phyloP scores from a whole-genome alignment of 257 asterid genomes.

The Sherardia arvensis region DNA sequence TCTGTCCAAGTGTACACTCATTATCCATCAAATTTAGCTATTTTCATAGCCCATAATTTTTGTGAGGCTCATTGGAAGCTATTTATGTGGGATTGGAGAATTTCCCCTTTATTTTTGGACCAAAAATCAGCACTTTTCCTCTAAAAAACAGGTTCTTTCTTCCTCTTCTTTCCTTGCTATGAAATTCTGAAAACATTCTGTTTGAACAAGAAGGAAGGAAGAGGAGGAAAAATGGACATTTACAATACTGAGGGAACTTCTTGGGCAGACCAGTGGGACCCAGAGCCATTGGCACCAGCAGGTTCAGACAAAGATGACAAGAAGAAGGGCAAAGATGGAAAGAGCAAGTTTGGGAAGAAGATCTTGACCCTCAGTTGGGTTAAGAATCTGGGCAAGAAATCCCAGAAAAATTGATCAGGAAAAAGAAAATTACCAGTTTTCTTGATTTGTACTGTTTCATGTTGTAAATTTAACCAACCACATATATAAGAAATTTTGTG shows the following conservation, averaged over 20 bases:
- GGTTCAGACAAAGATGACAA: conserved; percentile 21
- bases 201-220: neutral
- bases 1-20: neutral
- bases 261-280: conserved; percentile 99
- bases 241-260: conserved; percentile 58
- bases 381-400: conserved; percentile 51
- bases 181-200: neutral
- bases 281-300: conserved; percentile 53
- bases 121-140: neutral
- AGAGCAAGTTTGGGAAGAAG: conserved; percentile 40
- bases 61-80: neutral
- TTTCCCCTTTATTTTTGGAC: neutral
- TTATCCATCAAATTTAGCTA: neutral
- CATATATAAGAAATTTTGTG: neutral
- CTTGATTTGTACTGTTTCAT: no score
- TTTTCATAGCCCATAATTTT: neutral
- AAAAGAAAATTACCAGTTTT: no score
- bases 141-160: neutral
- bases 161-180: neutral
- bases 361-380: conserved; percentile 45
- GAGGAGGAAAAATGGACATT: conserved; percentile 38
- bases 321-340: conserved; percentile 29
- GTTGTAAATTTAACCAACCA: neutral
- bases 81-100: neutral
- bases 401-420: conserved; percentile 15